Percentiles rank a stretch among this genome's conserved stretches.
Evolutionary conservation across 441 rosid genomes (phyloP).

Genomic region (Pelargonium australe): DNA sequence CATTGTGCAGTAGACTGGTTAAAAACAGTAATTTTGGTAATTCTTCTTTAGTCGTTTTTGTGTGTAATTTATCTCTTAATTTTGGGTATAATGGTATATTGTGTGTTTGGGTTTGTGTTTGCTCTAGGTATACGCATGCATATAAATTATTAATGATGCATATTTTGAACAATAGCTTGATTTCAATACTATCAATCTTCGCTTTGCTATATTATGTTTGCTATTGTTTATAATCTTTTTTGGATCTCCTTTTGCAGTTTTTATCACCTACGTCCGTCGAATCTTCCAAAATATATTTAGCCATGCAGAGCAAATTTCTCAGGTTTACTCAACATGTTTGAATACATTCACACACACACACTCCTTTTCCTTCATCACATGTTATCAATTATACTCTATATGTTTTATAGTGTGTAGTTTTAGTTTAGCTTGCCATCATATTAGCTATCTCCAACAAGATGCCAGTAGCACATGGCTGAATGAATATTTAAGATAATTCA

Average conservation of each 20-base stretch:
- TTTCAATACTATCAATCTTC: not conserved
- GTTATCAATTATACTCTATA: no score
- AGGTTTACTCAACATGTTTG: conserved; percentile 37
- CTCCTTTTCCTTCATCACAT: not conserved
- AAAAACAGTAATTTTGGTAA: no score
- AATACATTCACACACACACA: not conserved
- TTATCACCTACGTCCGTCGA: conserved; percentile 66
- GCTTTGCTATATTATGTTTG: not conserved
- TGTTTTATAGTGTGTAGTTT: no score
- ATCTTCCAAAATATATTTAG: conserved; percentile 83
- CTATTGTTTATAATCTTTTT: conserved; percentile 5
- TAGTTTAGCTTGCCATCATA: not conserved
- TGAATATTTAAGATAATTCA: no score
- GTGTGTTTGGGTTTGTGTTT: no score
- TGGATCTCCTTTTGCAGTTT: conserved; percentile 44
- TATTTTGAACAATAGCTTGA: not conserved
- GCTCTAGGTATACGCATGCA: not conserved
- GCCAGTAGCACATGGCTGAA: not conserved
- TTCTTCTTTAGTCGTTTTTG: no score
- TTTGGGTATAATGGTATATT: no score
- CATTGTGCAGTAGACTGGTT: no score
- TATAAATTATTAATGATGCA: not conserved
- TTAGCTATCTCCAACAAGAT: not conserved
- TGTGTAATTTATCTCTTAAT: no score
- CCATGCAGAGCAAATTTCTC: conserved; percentile 91